Evolutionary conservation across 2,329 filamentous ascomycete species (phyloP).

Genomic region (Dothidotthia symphoricarpi): DNA sequence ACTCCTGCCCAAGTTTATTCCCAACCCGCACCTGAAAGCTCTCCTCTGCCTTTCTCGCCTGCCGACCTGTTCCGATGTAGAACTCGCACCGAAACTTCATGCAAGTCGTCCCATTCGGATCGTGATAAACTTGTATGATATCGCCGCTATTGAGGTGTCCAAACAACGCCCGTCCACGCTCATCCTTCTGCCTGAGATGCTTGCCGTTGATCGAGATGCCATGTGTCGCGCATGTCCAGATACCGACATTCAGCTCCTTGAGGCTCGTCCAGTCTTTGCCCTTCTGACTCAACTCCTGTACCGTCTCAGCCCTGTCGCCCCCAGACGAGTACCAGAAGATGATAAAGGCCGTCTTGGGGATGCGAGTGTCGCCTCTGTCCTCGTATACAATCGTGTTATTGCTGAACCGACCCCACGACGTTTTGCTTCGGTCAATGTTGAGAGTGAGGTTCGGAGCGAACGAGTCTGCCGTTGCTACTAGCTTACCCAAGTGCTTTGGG

Average conservation of each 20-base stretch:
- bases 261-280: conserved; percentile 56
- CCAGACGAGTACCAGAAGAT: conserved; percentile 63
- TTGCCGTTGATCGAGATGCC: conserved; percentile 76
- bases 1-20: too few relatives aligned
- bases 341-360: conserved; percentile 80
- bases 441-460: conserved; percentile 61
- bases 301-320: conserved; percentile 64
- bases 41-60: conserved; percentile 26
- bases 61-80: conserved; percentile 40
- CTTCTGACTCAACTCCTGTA: conserved; percentile 41
- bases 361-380: conserved; percentile 62
- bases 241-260: conserved; percentile 62
- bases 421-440: conserved; percentile 63
- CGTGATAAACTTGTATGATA: conserved; percentile 68
- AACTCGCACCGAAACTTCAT: conserved; percentile 48
- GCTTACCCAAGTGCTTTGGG: conserved; percentile 57
- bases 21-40: conserved; percentile 19
- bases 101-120: conserved; percentile 27
- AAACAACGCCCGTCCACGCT: conserved; percentile 54
- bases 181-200: conserved; percentile 58
- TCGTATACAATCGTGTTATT: conserved; percentile 68
- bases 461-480: conserved; percentile 67
- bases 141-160: conserved; percentile 75
- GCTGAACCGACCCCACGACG: conserved; percentile 73
- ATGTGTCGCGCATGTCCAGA: conserved; percentile 74